A percentile compares a stretch with the other conserved stretches of the same genome.
phyloP scores from a whole-genome alignment of 2,329 filamentous ascomycete genomes.

The Trichoderma atrobrunneum region DNA sequence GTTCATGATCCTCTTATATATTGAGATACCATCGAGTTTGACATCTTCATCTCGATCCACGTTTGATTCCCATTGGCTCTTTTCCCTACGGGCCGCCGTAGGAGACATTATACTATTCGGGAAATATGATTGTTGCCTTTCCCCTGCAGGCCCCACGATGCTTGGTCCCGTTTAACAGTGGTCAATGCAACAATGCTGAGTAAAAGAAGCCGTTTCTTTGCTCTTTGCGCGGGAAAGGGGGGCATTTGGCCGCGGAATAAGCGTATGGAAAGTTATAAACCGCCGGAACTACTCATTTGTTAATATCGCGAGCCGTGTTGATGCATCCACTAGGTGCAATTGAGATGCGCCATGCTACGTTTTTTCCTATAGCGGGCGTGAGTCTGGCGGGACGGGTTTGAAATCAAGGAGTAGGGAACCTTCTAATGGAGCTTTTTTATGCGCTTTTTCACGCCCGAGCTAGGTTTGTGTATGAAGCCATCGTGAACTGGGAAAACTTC shows the following conservation, averaged over 20 bases:
- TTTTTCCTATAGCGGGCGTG: background rate
- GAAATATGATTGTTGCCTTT: background rate
- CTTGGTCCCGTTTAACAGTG: background rate
- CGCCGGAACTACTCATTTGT: background rate
- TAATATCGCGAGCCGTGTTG: background rate
- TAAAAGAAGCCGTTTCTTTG: background rate
- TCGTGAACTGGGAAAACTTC: background rate
- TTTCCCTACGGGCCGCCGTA: background rate
- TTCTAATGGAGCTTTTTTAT: background rate
- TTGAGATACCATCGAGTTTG: background rate
- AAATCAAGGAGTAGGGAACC: background rate
- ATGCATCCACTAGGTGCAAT: background rate
- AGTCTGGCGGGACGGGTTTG: background rate
- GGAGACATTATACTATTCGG: background rate
- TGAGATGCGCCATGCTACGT: rapidly evolving
- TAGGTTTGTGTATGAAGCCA: background rate
- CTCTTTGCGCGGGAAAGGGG: background rate
- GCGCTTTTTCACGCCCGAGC: background rate
- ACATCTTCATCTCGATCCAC: too few relatives aligned
- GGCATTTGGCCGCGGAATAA: background rate
- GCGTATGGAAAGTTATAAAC: background rate
- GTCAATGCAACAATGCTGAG: background rate
- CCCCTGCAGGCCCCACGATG: background rate
- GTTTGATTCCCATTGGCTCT: background rate
- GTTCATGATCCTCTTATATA: background rate